Conservation (phyloP, 331 rosid genomes). For the Saraca asoca region DNA sequence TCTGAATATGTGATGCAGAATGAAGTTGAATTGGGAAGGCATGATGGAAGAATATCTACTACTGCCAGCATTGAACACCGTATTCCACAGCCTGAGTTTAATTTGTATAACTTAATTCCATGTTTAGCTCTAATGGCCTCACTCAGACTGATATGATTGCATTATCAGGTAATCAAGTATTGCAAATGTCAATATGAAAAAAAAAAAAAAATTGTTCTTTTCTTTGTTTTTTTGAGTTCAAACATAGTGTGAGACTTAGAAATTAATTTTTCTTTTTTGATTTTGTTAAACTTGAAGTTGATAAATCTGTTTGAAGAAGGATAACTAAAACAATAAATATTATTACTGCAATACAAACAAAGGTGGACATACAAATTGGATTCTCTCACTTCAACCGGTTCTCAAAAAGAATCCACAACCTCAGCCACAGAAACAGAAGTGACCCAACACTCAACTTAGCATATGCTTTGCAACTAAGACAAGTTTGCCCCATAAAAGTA, state of each 20-base stretch:
- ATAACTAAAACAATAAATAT: background rate
- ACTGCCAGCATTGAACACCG: constrained; percentile 54
- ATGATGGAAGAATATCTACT: constrained; percentile 70
- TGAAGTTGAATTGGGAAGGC: constrained; percentile 82
- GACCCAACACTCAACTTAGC: constrained; percentile 58
- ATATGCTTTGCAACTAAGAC: constrained; percentile 58
- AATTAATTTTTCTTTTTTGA: no score
- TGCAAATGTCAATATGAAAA: no score
- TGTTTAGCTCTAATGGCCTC: constrained; percentile 58
- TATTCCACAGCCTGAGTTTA: constrained; percentile 65
- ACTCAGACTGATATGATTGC: constrained; percentile 80
- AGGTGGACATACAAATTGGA: constrained; percentile 86
- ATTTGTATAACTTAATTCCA: constrained; percentile 64
- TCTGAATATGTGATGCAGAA: constrained; percentile 54
- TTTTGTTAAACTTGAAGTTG: no score
- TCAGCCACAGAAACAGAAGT: constrained; percentile 48
- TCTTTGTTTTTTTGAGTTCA: no score
- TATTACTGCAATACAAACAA: no score
- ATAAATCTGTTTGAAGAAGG: no score
- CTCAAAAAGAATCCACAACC: constrained; percentile 56
- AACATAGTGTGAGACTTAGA: no score
- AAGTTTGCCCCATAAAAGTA: constrained; percentile 56
- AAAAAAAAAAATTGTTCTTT: no score
- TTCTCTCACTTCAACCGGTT: constrained; percentile 73
- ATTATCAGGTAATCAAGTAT: constrained; percentile 71